Evolutionary conservation across 768 basidiomycete genomes (phyloP), one percentile per base, ranked within the genome.

Genomic region (Phallus indusiatus): DNA sequence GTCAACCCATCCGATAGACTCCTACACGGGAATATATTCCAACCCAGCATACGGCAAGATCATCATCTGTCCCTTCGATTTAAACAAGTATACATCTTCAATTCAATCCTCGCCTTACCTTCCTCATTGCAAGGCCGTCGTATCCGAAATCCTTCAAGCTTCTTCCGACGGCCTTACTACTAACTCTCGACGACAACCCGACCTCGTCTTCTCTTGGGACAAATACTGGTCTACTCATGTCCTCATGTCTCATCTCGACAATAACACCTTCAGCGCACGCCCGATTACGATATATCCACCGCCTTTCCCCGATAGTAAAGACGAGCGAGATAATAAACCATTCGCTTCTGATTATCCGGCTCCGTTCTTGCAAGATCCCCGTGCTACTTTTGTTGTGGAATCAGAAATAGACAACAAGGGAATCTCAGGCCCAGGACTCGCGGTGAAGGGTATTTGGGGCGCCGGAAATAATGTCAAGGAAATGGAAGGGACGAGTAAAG

Each of bases 1-100:
- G 8, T 7, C 59, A 17, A 36, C 16, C 17, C 36, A 54, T 14
- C 49, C 64, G 4, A 54, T 73, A n/a, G 66, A 69, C 1, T 64
- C 60, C 0, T 70, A 74, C 46, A 60, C 71, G 5, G 76, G 78
- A 11, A 72, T 69, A 0, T 79, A 77, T 61, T 12, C 51, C 2
- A 66, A 72, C 54, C 64, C 70, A 1, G 74, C 75, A 12, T 78
- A 78, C 37, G 73, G 72, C 46, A 55, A 67, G 2, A 58, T 77
- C 49, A 70, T 68, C 1, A 67, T 78, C 17, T 78, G 76, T 55
- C 62, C 68, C 47, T 55, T n/a, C n/a, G n/a, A n/a, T n/a, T 28
- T 28, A 28, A 28, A 28, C 28, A 28, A 2, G 62, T 14, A 53
- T 11, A 17, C 2, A 47, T 55, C 64, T 70, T 0, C 48, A 57